A percentile compares a stretch with the other conserved stretches of the same genome.
These are phyloP conservation scores for Kurtzmaniella fragi DNA, from an alignment of 805 yeast genomes.

Conservation along the genomic window DNA sequence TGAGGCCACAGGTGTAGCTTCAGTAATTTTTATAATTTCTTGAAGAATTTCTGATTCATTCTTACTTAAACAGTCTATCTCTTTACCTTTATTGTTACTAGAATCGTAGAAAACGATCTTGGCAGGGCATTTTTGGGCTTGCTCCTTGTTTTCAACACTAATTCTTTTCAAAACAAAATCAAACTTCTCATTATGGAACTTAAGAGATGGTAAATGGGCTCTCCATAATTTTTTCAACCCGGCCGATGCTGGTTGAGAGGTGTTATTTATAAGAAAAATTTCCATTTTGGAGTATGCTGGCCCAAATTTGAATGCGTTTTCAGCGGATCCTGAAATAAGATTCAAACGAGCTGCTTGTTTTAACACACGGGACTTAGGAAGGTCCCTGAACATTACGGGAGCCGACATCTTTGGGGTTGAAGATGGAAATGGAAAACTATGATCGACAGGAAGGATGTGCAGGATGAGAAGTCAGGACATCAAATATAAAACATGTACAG, in stretches of 20 bases:
- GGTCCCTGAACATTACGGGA: conserved; percentile 13
- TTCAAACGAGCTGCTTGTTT: conserved; percentile 50
- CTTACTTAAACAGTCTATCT: conserved; percentile 51
- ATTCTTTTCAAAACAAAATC: conserved; percentile 59
- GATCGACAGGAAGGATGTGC: neutral
- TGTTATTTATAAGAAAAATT: conserved; percentile 44
- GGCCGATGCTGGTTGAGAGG: conserved; percentile 45
- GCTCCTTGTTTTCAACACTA: conserved; percentile 35
- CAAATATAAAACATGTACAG: no score
- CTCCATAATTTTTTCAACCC: conserved; percentile 78
- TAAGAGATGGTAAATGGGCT: conserved; percentile 65
- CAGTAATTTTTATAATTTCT: conserved; percentile 46
- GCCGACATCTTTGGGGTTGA: conserved; percentile 1
- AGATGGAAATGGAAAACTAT: neutral
- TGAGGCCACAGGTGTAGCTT: conserved; percentile 47
- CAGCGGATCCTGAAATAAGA: conserved; percentile 44
- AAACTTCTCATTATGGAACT: conserved; percentile 75
- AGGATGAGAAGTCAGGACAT: no score
- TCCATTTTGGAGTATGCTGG: conserved; percentile 36
- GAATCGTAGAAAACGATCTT: conserved; percentile 35
- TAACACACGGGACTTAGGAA: conserved; percentile 38
- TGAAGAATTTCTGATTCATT: conserved; percentile 49
- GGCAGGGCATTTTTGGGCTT: conserved; percentile 42
- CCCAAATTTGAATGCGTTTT: conserved; percentile 29
- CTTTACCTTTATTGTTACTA: conserved; percentile 29